phyloP scores from a whole-genome alignment of 306 rosid species.

The Canavalia gladiata region DNA sequence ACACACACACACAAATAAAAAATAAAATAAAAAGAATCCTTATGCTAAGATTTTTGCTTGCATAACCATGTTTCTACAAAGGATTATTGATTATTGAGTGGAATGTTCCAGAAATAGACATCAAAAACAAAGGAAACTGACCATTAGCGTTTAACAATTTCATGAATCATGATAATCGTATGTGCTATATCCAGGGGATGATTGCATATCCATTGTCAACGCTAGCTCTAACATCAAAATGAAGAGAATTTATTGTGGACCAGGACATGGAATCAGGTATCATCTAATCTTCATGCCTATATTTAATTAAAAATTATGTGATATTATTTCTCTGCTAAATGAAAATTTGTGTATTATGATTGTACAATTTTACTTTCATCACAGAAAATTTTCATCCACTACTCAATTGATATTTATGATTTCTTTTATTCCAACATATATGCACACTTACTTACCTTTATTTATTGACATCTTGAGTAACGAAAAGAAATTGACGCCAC shows the following conservation, averaged over 20 bases:
- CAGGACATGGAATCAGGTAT: conserved; percentile 99
- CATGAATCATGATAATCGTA: conserved; percentile 4
- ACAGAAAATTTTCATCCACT: neutral
- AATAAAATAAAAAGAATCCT: neutral
- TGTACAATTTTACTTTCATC: neutral
- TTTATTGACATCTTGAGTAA: neutral
- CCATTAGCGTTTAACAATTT: conserved; percentile 34
- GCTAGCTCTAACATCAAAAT: conserved; percentile 91
- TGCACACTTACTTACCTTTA: too few species aligned
- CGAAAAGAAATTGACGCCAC: neutral
- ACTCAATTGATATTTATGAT: neutral
- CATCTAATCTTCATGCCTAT: conserved; percentile 31
- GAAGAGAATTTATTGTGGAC: conserved; percentile 93
- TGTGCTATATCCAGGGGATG: conserved; percentile 79
- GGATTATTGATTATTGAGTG: too few species aligned
- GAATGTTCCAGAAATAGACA: conserved; percentile 5
- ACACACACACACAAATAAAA: neutral
- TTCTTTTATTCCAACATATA: neutral
- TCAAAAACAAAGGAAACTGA: neutral
- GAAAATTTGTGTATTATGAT: neutral
- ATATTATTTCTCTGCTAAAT: conserved; percentile 4
- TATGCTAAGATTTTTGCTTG: neutral
- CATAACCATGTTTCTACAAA: too few species aligned
- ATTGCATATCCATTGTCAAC: conserved; percentile 94
- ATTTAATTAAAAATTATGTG: conserved; percentile 23